phyloP scores from a whole-genome alignment of 495 filamentous ascomycete genomes.

The Hapsidospora chrysogenum region DNA sequence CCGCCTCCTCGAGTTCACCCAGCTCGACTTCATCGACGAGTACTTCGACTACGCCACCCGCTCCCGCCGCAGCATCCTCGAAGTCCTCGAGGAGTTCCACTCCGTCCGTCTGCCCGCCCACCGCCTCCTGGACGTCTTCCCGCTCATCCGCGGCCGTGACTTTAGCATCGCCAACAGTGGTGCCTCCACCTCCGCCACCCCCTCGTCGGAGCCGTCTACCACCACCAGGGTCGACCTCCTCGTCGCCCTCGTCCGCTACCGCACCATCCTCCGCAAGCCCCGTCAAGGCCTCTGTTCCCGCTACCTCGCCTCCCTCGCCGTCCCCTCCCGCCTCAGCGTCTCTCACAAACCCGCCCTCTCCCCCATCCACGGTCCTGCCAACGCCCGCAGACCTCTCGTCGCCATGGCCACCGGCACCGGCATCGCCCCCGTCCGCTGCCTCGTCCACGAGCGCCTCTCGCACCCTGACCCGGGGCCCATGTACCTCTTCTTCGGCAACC shows the following conservation, averaged over 20 bases:
- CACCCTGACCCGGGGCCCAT: constrained; percentile 14
- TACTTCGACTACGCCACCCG: constrained; percentile 91
- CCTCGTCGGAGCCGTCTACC: not conserved
- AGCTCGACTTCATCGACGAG: constrained; percentile 66
- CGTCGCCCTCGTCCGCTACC: constrained; percentile 83
- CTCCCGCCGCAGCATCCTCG: constrained; percentile 77
- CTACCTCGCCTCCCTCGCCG: constrained; percentile 50
- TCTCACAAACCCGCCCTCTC: constrained; percentile 20
- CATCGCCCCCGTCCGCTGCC: constrained; percentile 68
- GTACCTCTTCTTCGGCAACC: constrained; percentile 63
- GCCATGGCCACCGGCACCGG: constrained; percentile 85
- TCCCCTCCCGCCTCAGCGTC: constrained; percentile 40
- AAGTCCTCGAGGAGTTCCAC: constrained; percentile 81
- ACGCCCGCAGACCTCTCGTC: constrained; percentile 37
- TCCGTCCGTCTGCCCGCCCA: constrained; percentile 67
- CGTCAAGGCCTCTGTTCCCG: constrained; percentile 81
- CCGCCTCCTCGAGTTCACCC: constrained; percentile 65
- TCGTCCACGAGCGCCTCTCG: constrained; percentile 49
- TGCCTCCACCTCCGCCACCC: constrained; percentile 16
- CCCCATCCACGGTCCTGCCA: constrained; percentile 1
- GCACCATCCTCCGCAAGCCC: constrained; percentile 70
- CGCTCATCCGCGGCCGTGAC: constrained; percentile 57
- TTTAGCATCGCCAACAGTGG: constrained; percentile 81
- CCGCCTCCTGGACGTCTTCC: constrained; percentile 51
- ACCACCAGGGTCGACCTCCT: constrained; percentile 51